Percentiles rank a stretch among this genome's conserved stretches.
These are phyloP conservation scores for Ophiostoma tasmaniense DNA, from an alignment of 2,329 filamentous ascomycete species.

Conservation along the genomic window DNA sequence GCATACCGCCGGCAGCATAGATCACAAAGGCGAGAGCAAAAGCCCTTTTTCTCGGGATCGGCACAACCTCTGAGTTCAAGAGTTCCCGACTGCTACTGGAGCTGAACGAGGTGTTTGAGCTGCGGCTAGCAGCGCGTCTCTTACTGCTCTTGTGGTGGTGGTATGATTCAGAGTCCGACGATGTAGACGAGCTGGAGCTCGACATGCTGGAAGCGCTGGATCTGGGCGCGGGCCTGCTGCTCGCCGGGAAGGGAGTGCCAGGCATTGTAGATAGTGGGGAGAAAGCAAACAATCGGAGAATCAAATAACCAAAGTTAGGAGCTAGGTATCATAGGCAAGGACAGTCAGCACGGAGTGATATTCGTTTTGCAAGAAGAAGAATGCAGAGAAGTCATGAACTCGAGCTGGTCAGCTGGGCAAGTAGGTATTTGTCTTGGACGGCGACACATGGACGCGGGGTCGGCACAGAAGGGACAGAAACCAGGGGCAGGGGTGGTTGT, in stretches of 20 bases:
- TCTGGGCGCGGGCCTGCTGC: background rate
- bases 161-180: background rate
- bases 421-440: background rate
- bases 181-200: background rate
- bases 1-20: background rate
- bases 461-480: background rate
- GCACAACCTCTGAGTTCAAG: background rate
- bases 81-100: background rate
- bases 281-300: background rate
- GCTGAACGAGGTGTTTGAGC: background rate
- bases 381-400: background rate
- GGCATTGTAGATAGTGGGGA: background rate
- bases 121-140: background rate
- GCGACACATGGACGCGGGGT: background rate
- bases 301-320: background rate
- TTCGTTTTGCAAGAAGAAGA: background rate
- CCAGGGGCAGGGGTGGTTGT: background rate
- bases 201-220: background rate
- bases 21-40: background rate
- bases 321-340: background rate
- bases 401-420: background rate
- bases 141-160: background rate
- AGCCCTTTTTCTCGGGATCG: background rate
- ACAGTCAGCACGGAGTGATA: background rate
- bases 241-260: background rate